A percentile compares a stretch with the other conserved stretches of the same genome.
phyloP scores from a whole-genome alignment of 2,329 filamentous ascomycete species.

The Aspergillus bombycis region DNA sequence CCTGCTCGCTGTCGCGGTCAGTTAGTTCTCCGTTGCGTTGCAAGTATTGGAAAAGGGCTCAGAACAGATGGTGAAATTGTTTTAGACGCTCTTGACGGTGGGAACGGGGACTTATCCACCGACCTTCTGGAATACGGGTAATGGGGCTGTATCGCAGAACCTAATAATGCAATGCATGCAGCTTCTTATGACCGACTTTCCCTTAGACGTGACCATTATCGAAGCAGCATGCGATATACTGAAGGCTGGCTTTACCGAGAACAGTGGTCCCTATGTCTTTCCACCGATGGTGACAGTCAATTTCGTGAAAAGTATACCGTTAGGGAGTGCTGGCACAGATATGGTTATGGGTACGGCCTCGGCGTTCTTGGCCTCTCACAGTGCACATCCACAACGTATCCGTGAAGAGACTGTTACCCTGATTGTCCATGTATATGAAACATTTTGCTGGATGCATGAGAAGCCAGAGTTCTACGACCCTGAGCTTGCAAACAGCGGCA shows the following conservation, averaged over 20 bases:
- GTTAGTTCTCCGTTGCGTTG: conserved; percentile 43
- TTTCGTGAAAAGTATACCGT: conserved; percentile 45
- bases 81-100: conserved; percentile 35
- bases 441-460: conserved; percentile 42
- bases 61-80: conserved; percentile 40
- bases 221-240: conserved; percentile 51
- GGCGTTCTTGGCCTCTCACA: conserved; percentile 49
- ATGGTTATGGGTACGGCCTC: conserved; percentile 50
- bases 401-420: conserved; percentile 38
- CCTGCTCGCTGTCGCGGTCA: conserved; percentile 38
- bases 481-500: conserved; percentile 47
- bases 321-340: conserved; percentile 44
- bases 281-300: conserved; percentile 43
- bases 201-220: conserved; percentile 45
- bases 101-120: conserved; percentile 31
- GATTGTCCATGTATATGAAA: conserved; percentile 43
- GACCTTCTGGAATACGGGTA: conserved; percentile 43
- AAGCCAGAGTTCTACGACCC: conserved; percentile 42
- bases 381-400: conserved; percentile 38
- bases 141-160: conserved; percentile 35
- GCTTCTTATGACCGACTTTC: conserved; percentile 44
- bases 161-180: conserved; percentile 46
- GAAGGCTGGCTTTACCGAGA: conserved; percentile 50
- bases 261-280: conserved; percentile 48
- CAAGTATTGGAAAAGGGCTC: conserved; percentile 46